Conservation (phyloP, 352 stramenopile genomes). For the Pythium dissotocum region DNA sequence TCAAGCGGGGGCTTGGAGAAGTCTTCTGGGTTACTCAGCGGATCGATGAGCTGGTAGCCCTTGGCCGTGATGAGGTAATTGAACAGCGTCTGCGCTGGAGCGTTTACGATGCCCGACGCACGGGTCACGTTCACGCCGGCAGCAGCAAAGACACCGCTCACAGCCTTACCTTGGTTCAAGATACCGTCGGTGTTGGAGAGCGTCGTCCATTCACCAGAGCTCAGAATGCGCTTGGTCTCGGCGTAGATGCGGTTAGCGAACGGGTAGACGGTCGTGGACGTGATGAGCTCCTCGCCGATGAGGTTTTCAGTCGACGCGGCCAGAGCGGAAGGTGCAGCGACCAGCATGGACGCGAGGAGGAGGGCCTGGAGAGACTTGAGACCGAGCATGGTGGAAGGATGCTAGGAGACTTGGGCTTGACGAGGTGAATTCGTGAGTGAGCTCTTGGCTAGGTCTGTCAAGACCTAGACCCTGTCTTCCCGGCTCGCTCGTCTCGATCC, state of each 20-base stretch:
- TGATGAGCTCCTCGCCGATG: conserved; percentile 10
- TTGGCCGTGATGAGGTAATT: background rate
- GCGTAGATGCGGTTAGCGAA: conserved; percentile 7
- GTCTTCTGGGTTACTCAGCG: conserved; percentile 10
- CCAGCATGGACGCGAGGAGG: background rate
- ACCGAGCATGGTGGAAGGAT: background rate
- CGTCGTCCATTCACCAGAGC: background rate
- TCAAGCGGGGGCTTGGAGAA: conserved; percentile 15
- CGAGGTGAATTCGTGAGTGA: conserved; percentile 4
- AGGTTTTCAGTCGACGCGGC: conserved; percentile 1
- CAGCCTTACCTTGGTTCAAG: background rate
- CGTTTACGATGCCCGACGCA: background rate
- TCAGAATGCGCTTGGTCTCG: conserved; percentile 5
- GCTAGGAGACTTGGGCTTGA: background rate
- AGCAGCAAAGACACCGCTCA: background rate
- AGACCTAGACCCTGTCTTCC: no score
- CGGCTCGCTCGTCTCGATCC: no score
- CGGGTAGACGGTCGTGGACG: background rate
- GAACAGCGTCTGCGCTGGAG: background rate
- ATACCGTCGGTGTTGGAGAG: background rate
- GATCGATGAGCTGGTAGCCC: conserved; percentile 9
- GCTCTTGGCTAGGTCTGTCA: no score
- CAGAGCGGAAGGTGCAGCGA: background rate
- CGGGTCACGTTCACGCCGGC: background rate
- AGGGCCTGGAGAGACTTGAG: background rate